Evolutionary conservation across 495 filamentous ascomycete species (phyloP).

Genomic region (Penicillium chermesinum): DNA sequence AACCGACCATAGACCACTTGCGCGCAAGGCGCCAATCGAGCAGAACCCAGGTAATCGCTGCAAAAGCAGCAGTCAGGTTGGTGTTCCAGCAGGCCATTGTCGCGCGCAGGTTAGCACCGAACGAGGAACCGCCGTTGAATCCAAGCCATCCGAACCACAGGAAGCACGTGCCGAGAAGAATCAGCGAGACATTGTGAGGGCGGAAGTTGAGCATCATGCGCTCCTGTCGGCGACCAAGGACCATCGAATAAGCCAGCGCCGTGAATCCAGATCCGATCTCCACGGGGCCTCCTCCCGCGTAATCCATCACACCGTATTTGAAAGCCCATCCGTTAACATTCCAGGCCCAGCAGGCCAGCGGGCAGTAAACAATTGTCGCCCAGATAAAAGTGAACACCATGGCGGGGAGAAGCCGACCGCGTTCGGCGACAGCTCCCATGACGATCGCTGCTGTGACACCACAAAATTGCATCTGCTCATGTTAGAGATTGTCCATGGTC

Average conservation of each 20-base stretch:
- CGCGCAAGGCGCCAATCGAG: constrained; percentile 91
- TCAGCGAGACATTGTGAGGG: constrained; percentile 96
- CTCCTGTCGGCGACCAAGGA: constrained; percentile 93
- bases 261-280: constrained; percentile 93
- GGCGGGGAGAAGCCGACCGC: constrained; percentile 87
- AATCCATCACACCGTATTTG: constrained; percentile 91
- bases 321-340: constrained; percentile 89
- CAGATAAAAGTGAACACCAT: constrained; percentile 95
- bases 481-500: background rate
- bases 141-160: constrained; percentile 99
- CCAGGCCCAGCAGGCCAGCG: constrained; percentile 93
- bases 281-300: constrained; percentile 95
- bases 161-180: constrained; percentile 89
- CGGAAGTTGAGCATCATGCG: constrained; percentile 98
- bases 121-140: constrained; percentile 97
- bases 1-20: constrained; percentile 99
- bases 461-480: constrained; percentile 84
- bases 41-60: constrained; percentile 80
- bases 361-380: constrained; percentile 97
- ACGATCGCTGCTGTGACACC: constrained; percentile 88
- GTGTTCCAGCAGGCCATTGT: constrained; percentile 97
- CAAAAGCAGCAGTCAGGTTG: constrained; percentile 87
- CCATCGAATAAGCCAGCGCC: constrained; percentile 90
- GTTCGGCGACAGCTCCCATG: constrained; percentile 87
- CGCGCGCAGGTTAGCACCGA: constrained; percentile 92